Percentiles rank a stretch among this genome's conserved stretches.
phyloP scores from a whole-genome alignment of 2,329 filamentous ascomycete species.

The Cryphonectria nitschkei region DNA sequence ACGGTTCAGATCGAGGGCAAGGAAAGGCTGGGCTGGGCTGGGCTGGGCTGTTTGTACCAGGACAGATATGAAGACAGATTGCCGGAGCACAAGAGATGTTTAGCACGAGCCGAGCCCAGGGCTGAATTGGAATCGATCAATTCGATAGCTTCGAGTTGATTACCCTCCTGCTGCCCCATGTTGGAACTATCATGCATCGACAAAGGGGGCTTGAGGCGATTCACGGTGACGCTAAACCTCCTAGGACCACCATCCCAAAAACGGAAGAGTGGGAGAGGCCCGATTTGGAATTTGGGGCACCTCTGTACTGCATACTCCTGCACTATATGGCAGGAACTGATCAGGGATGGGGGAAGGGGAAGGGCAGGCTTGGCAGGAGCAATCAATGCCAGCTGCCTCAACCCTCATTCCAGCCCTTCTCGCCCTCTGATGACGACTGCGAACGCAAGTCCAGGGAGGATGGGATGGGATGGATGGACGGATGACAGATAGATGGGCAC shows the following conservation, averaged over 20 bases:
- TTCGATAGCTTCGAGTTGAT: constrained; percentile 11
- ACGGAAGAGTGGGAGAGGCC: neutral
- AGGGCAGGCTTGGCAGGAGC: too few relatives aligned
- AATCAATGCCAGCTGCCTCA: neutral
- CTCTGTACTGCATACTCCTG: neutral
- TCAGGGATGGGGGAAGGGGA: too few relatives aligned
- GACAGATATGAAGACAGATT: constrained; percentile 1
- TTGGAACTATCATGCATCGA: neutral
- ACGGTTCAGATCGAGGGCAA: neutral
- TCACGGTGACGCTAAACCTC: neutral
- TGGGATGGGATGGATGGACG: neutral
- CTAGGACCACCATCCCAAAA: neutral
- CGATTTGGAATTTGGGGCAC: neutral
- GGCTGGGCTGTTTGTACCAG: neutral
- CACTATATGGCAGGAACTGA: too few relatives aligned
- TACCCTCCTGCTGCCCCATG: neutral
- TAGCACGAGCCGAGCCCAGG: constrained; percentile 31
- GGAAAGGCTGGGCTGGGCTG: neutral
- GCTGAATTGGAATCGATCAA: constrained; percentile 30
- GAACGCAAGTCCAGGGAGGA: constrained; percentile 3
- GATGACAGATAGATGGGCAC: neutral
- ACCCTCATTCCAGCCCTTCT: neutral
- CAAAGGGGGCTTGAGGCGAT: neutral
- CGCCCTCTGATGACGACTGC: neutral
- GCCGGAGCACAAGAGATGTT: constrained; percentile 29